Base-by-base conservation (phyloP, 352 stramenopile genomes). In the Globisporangium lucens region DNA sequence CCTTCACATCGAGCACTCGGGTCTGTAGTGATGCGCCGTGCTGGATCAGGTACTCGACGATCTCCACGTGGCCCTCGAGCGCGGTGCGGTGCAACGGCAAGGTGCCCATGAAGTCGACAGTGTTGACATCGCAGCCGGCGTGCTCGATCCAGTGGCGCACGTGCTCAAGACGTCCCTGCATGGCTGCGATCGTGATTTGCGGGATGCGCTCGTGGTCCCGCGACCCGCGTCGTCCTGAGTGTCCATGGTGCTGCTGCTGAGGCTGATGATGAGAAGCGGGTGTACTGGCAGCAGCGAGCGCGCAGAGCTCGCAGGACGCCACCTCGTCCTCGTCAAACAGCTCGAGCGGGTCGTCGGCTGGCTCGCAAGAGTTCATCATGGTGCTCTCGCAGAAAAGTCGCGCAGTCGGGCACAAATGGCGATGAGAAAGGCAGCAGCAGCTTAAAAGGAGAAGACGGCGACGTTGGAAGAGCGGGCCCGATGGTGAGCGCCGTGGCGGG, bases 1-100 rank as follows among this genome's bases (percentile, higher is more conserved):
- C 75, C 63, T 67, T 75, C 52, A 47, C 46, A 24, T 67, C 52
- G 17, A 63, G 38, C 17, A 63, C 55, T 5, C 60, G 66, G 4
- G 29, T 60, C 13, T 79, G 66, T 20, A 79, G 59, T 12, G 71
- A 58, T 1, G 75, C 73, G 17, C 73, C 75, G 0, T 10, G 46
- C 10, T 46, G 62, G 13, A 79, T 52, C 17, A 82, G 53, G 47
- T 75, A 78, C 61, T 72, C 62, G 46, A 80, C 66, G 15, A 76
- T 61, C 15, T 68, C 56, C 1, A 57, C 52, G 58, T 77, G 75
- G 17, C 75, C 75, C n/a, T 72, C 65, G 36, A 64, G 38, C 15
- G 52, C 65, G 3, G 65, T 65, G 22, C 65, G 68, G 8, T 74
- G 68, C 52, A 72, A 49, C n/a, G 65, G 47, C 57, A 47, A 67